Evolutionary conservation across 1,284 basidiomycete species (phyloP), one percentile per base, ranked within the genome.

Genomic region (Tilletia horrida): DNA sequence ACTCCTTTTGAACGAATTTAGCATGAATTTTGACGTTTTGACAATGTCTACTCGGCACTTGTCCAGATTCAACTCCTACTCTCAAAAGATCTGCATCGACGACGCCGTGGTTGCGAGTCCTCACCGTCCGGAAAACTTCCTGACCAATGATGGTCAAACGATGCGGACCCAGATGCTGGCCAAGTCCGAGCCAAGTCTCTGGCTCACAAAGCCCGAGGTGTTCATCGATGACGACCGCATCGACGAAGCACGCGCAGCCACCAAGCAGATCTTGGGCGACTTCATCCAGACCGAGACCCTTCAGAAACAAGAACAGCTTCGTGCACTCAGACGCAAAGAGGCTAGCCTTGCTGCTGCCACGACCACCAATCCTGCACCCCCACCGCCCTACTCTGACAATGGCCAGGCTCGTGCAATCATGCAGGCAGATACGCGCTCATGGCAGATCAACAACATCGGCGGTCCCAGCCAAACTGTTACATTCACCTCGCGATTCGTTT

Each of bases 11-110:
- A 4, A 6, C 35, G 35, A 40, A 11, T 40, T 11, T 40, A 11
- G 6, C 35, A 4, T 40, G 35, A 40, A 40, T 6, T 40, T 40
- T 40, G 35, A 11, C 11, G 11, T 40, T 40, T 40, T 4, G 35
- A 11, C 35, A 6, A 6, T 40, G 35, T 11, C 6, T 11, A 40
- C 11, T 11, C 11, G 35, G 35, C 11, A 11, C 23, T 23, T 18
- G n/a, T 3, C 35, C 62, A 63, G 62, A 2, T 63, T 63, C 62
- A 63, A 63, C 42, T 63, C 62, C 2, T 63, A 42, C 62, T 44
- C 62, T 3, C 62, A 63, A 18, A 14, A 29, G 7, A 63, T 63
- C 18, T 63, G 62, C 62, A 45, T 63, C 62, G 62, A 63, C 40
- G 11, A 13, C 2, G 62, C 62, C 8, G 62, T 63, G 4, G 62